Evolutionary conservation across 768 basidiomycete species (phyloP).

Genomic region (Tylopilus vinaceipallidus): DNA sequence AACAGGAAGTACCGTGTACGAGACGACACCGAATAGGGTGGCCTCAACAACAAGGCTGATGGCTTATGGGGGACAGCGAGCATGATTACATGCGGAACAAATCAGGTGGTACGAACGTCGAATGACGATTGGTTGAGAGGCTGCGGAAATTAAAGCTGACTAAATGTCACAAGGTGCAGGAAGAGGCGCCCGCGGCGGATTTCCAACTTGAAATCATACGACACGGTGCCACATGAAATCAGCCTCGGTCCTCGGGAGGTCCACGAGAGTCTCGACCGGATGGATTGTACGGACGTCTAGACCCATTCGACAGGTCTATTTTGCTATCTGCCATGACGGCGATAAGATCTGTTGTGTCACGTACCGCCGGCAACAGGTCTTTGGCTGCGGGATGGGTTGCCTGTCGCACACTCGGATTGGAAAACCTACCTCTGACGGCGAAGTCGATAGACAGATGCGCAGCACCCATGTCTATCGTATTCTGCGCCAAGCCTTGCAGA

Average conservation of each 20-base stretch:
- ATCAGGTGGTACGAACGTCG: neutral
- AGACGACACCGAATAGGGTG: neutral
- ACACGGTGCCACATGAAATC: neutral
- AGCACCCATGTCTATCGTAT: neutral
- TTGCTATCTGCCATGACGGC: neutral
- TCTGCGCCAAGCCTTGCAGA: too few species aligned
- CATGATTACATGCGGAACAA: neutral
- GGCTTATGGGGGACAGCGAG: too few species aligned
- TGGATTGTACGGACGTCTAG: too few species aligned
- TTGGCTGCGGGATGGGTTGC: too few species aligned
- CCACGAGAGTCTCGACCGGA: neutral
- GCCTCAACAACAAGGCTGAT: neutral
- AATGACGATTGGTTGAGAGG: neutral
- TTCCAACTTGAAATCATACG: neutral
- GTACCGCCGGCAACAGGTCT: neutral
- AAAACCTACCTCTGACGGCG: too few species aligned
- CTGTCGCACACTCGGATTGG: too few species aligned
- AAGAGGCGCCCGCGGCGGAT: neutral
- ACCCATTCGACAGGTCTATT: neutral
- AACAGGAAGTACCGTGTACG: neutral
- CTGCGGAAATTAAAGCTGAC: neutral
- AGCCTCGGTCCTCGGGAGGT: neutral
- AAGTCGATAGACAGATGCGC: neutral
- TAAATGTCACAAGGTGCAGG: too few species aligned
- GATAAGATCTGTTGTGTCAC: neutral